Evolutionary conservation across 2,329 filamentous ascomycete genomes (phyloP).

Genomic region (Aspergillus ibericus): DNA sequence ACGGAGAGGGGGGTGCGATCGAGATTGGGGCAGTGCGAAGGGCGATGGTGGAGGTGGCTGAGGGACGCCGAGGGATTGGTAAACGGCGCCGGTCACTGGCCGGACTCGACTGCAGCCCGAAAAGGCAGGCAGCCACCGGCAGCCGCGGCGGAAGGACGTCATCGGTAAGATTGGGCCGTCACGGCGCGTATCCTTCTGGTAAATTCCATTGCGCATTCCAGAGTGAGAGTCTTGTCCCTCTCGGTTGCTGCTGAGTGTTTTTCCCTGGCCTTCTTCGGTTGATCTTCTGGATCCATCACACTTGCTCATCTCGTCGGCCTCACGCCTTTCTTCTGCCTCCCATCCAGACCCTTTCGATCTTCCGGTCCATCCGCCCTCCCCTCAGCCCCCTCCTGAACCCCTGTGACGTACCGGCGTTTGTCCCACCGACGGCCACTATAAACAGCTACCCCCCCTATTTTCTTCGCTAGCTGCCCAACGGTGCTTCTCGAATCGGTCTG

Average conservation of each 20-base stretch:
- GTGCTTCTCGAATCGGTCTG: not conserved
- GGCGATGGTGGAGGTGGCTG: not conserved
- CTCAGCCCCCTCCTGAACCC: not conserved
- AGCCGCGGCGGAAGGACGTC: not conserved
- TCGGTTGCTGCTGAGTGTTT: not conserved
- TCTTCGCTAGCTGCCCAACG: not conserved
- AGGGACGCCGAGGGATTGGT: not conserved
- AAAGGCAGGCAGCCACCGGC: not conserved
- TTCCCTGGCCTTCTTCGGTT: not conserved
- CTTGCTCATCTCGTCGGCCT: not conserved
- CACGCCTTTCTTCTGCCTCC: not conserved
- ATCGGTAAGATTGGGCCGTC: not conserved
- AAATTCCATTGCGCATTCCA: not conserved
- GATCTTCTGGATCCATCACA: not conserved
- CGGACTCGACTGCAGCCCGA: not conserved
- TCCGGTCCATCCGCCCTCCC: not conserved
- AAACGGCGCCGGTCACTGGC: not conserved
- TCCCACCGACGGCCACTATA: conserved; percentile 7
- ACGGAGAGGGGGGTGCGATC: not conserved
- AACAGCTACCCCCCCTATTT: conserved; percentile 4
- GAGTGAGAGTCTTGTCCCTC: not conserved
- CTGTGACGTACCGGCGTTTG: conserved; percentile 14
- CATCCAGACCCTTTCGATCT: not conserved
- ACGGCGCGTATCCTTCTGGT: not conserved
- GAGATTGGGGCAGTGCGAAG: not conserved